These are phyloP conservation scores for Bonnemaisonia californica DNA, from an alignment of 31 red algal genomes.

Conservation along the genomic window DNA sequence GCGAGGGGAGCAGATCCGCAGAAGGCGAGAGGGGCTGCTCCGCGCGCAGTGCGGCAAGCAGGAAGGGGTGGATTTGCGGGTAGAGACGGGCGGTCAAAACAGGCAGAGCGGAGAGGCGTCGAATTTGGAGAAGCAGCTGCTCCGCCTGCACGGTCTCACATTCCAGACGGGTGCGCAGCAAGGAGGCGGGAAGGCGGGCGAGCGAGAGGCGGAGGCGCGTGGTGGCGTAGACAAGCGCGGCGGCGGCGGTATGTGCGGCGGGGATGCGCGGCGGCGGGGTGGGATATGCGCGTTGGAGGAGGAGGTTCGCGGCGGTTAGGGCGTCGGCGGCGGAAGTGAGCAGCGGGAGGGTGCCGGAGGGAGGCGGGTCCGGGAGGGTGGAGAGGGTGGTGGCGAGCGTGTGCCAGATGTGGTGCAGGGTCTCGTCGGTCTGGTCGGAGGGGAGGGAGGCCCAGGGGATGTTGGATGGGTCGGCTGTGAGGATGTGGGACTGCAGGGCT, in stretches of 20 bases:
- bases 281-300: constrained; percentile 10
- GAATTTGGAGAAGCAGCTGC: not conserved
- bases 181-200: not conserved
- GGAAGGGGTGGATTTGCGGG: not conserved
- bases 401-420: not conserved
- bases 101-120: not conserved
- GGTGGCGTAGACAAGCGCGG: constrained; percentile 3
- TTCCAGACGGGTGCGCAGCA: not conserved
- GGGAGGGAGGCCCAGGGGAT: not conserved
- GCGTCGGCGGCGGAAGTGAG: constrained; percentile 17
- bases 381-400: not conserved
- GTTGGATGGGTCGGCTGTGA: not conserved
- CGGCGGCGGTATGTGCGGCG: constrained; percentile 38
- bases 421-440: not conserved
- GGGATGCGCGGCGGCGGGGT: constrained; percentile 17
- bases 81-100: not conserved
- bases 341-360: not conserved
- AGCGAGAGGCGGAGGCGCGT: constrained; percentile 11
- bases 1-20: not conserved
- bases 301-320: not conserved
- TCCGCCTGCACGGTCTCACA: not conserved
- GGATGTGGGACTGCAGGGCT: not conserved
- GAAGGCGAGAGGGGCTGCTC: not conserved
- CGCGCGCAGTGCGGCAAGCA: not conserved
- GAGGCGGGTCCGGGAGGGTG: not conserved